A percentile compares a stretch with the other conserved stretches of the same genome.
phyloP scores from a whole-genome alignment of 441 rosid genomes.

The Syzygium syzygioides region DNA sequence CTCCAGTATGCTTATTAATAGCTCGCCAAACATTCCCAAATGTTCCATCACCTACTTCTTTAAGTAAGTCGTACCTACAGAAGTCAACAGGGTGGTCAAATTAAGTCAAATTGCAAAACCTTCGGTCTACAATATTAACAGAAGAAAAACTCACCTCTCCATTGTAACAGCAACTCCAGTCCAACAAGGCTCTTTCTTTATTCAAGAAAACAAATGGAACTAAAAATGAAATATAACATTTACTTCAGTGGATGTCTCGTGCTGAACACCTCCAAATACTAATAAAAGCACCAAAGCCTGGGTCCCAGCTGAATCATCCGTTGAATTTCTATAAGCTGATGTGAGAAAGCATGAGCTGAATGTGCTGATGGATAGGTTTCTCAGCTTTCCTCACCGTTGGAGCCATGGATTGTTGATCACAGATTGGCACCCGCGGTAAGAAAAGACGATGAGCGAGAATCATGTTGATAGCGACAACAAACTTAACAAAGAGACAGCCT shows the following conservation, averaged over 20 bases:
- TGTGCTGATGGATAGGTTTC: slow-evolving; percentile 35
- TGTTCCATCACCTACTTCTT: slow-evolving; percentile 10
- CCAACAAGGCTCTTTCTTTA: slow-evolving; percentile 31
- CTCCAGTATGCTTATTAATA: neutral
- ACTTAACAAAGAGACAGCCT: slow-evolving; percentile 18
- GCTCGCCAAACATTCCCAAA: slow-evolving; percentile 10
- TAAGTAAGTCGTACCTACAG: neutral
- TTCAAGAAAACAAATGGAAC: slow-evolving; percentile 30
- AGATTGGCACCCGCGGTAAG: slow-evolving; percentile 13
- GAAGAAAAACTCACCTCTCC: slow-evolving; percentile 60
- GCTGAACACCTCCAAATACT: slow-evolving; percentile 23
- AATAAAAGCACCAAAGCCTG: slow-evolving; percentile 15
- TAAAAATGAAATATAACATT: slow-evolving; percentile 29
- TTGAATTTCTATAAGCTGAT: slow-evolving; percentile 22
- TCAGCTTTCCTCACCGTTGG: slow-evolving; percentile 41
- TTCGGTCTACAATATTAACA: neutral
- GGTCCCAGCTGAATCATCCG: slow-evolving; percentile 31
- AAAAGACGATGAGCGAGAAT: slow-evolving; percentile 11
- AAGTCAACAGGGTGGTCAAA: slow-evolving; percentile 1
- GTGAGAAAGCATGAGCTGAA: slow-evolving; percentile 23
- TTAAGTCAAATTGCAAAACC: neutral
- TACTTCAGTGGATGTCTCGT: slow-evolving; percentile 22
- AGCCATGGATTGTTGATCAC: slow-evolving; percentile 30
- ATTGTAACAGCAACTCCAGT: slow-evolving; percentile 28
- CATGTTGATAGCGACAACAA: slow-evolving; percentile 28